phyloP scores from a whole-genome alignment of 495 filamentous ascomycete species.

The Aspergillus kassunensis region DNA sequence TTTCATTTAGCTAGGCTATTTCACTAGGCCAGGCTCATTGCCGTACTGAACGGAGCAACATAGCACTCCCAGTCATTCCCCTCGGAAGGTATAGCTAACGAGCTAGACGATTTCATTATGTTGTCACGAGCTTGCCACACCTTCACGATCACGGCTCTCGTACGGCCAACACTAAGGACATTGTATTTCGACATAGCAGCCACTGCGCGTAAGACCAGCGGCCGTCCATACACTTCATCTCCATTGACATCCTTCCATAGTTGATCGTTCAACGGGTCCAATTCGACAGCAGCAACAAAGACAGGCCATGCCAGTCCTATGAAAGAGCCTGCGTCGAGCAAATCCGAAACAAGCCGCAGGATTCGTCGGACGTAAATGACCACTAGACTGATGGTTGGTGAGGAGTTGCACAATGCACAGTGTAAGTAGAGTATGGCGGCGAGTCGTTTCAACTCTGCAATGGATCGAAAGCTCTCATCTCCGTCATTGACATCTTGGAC shows the following conservation, averaged over 20 bases:
- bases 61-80: slow-evolving; percentile 43
- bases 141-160: slow-evolving; percentile 38
- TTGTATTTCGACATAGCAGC: slow-evolving; percentile 39
- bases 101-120: slow-evolving; percentile 23
- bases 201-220: slow-evolving; percentile 37
- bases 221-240: slow-evolving; percentile 27
- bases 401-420: slow-evolving; percentile 37
- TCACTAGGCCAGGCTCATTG: slow-evolving; percentile 43
- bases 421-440: slow-evolving; percentile 41
- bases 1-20: background rate
- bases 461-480: slow-evolving; percentile 31
- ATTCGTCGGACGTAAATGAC: slow-evolving; percentile 34
- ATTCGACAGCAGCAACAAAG: slow-evolving; percentile 43
- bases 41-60: slow-evolving; percentile 38
- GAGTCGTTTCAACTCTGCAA: slow-evolving; percentile 41
- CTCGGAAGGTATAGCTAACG: slow-evolving; percentile 1
- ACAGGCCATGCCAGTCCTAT: slow-evolving; percentile 42
- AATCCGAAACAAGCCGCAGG: slow-evolving; percentile 28
- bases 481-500: slow-evolving; percentile 34
- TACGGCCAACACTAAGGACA: slow-evolving; percentile 40
- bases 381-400: slow-evolving; percentile 34
- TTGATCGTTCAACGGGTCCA: slow-evolving; percentile 39
- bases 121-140: slow-evolving; percentile 42
- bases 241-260: slow-evolving; percentile 24
- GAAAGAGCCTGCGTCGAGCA: slow-evolving; percentile 29